phyloP scores from a whole-genome alignment of 2,329 filamentous ascomycete genomes.

The Fusarium sp. region DNA sequence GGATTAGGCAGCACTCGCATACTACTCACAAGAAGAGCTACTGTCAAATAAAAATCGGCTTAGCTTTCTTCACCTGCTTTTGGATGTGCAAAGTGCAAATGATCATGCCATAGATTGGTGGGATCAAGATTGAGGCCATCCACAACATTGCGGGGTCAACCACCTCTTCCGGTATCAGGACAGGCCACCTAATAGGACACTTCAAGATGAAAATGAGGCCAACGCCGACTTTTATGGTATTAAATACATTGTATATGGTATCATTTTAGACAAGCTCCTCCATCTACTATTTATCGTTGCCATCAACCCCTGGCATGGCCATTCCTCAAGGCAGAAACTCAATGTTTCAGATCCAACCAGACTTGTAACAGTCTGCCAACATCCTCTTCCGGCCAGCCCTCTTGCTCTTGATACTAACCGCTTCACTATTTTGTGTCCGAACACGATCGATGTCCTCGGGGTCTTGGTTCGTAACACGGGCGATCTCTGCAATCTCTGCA shows the following conservation, averaged over 20 bases:
- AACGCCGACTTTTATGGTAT: too few relatives aligned
- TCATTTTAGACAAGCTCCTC: background rate
- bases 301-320: too few relatives aligned
- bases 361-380: constrained; percentile 52
- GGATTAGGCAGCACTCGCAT: too few relatives aligned
- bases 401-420: constrained; percentile 49
- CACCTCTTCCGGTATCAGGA: background rate
- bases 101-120: background rate
- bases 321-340: background rate
- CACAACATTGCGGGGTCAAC: background rate
- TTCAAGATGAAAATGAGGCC: background rate
- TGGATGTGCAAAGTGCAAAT: background rate
- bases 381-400: constrained; percentile 52
- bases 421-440: constrained; percentile 51
- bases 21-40: too few relatives aligned
- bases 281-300: too few relatives aligned
- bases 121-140: background rate
- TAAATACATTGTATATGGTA: background rate
- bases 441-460: constrained; percentile 51
- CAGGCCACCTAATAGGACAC: background rate
- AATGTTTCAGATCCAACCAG: constrained; percentile 45
- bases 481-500: constrained; percentile 53
- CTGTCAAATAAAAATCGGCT: too few relatives aligned
- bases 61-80: background rate
- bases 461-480: constrained; percentile 50